phyloP scores from a whole-genome alignment of 345 rosid genomes.

The Syzygium aqueum region DNA sequence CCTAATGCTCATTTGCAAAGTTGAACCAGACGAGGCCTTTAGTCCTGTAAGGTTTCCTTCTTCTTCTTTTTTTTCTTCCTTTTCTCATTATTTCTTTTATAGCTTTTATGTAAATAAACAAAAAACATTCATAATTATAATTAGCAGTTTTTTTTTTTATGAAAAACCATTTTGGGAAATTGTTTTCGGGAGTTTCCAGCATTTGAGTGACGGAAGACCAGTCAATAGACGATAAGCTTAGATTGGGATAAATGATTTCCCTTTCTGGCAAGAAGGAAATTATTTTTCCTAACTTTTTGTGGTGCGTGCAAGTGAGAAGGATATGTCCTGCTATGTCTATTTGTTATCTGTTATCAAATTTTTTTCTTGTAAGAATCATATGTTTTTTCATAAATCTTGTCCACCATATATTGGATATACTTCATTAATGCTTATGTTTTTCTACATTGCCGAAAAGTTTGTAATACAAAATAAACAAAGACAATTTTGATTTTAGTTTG shows the following conservation, averaged over 20 bases:
- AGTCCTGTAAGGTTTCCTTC: neutral
- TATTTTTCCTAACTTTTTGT: neutral
- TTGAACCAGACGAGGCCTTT: no score
- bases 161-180: neutral
- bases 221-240: neutral
- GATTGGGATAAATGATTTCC: neutral
- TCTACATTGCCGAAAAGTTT: neutral
- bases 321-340: neutral
- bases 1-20: no score
- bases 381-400: neutral
- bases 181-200: neutral
- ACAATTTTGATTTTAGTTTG: neutral
- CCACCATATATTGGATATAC: neutral
- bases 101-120: neutral
- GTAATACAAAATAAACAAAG: neutral
- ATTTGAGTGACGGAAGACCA: neutral
- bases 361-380: neutral
- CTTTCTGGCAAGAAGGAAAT: neutral
- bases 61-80: neutral
- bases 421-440: neutral
- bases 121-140: neutral
- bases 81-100: neutral
- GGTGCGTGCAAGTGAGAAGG: neutral
- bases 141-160: neutral
- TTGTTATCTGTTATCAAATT: no score